Base-by-base conservation (phyloP, 257 asterid genomes). In the Anisodus tanguticus region DNA sequence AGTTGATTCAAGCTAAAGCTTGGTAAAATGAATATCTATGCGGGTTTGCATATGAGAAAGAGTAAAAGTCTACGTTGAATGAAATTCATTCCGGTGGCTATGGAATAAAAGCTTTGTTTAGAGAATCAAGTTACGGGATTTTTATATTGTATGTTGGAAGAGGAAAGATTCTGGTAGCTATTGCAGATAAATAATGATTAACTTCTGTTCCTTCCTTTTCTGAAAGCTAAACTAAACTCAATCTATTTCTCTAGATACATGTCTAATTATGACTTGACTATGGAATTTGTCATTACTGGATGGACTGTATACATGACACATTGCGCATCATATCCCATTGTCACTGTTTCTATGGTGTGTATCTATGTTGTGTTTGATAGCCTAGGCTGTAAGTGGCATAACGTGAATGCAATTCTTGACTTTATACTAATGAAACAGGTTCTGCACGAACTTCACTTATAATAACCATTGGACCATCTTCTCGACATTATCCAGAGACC, bases 391-490 rank as follows among this genome's bases (percentile, higher is more conserved):
- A 51, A 53, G 62, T 31, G 31, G 26, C 31, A 53, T 77, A 7
- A 49, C 1, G 45, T 74, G 63, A 67, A 54, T 19, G 26, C 22
- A 58, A 39, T 55, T 80, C 60, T 68, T 22, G n/a, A 13, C 51
- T 41, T 49, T 64, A 31, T 81, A 80, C 84, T 66, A 80, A 82
- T 85, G 76, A 53, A 81, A 85, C 93, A 95, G 98, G 98, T 84
- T 95, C 98, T 81, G 98, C 98, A 82, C 92, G 97, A 91, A 95
- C 98, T 83, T 95, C 98, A 60, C 97, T 95, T 85, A 89, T 95
- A 82, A 84, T 94, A 87, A 92, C 94, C 9, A 85, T 95, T 37
- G 98, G 98, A 19, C 97, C 98, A 67, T 95, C 98, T 87, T 90
- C 94, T 82, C 92, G 89, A 74, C 94, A 95, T 89, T 94, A 93